Percentiles rank a stretch among this genome's conserved stretches.
Evolutionary conservation across 495 filamentous ascomycete genomes (phyloP).

Genomic region (Neurospora tetraspora): DNA sequence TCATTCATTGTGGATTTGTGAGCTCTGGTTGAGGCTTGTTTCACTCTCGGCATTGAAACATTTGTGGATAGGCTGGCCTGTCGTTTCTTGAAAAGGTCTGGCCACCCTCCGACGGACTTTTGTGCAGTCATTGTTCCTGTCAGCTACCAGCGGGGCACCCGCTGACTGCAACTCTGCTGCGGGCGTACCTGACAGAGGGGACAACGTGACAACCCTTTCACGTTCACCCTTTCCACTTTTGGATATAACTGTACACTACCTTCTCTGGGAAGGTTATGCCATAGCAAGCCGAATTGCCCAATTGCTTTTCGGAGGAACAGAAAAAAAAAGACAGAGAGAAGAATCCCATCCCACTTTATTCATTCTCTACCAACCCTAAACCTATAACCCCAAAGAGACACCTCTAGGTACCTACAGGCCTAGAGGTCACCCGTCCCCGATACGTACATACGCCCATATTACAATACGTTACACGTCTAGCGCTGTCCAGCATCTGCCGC

Average conservation of each 20-base stretch:
- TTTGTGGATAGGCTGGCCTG: not conserved
- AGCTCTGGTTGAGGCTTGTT: not conserved
- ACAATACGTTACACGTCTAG: not conserved
- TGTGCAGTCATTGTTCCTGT: not conserved
- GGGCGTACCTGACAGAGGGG: not conserved
- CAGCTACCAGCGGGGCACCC: not conserved
- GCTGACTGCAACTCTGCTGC: not conserved
- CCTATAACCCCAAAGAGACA: not conserved
- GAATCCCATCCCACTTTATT: not conserved
- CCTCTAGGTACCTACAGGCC: not conserved
- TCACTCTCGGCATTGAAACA: not conserved
- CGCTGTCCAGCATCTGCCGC: not conserved
- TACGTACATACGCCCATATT: not conserved
- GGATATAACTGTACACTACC: not conserved
- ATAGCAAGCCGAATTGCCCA: not conserved
- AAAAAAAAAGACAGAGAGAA: not conserved
- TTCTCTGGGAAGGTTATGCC: not conserved
- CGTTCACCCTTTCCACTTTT: not conserved
- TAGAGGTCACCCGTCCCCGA: not conserved
- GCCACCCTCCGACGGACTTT: not conserved
- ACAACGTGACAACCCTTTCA: not conserved
- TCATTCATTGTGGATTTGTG: not conserved
- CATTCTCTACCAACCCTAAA: not conserved
- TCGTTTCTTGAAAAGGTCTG: not conserved
- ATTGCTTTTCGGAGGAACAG: not conserved